Evolutionary conservation across 2,329 filamentous ascomycete genomes (phyloP).

Genomic region (Penicillium sclerotigenum): DNA sequence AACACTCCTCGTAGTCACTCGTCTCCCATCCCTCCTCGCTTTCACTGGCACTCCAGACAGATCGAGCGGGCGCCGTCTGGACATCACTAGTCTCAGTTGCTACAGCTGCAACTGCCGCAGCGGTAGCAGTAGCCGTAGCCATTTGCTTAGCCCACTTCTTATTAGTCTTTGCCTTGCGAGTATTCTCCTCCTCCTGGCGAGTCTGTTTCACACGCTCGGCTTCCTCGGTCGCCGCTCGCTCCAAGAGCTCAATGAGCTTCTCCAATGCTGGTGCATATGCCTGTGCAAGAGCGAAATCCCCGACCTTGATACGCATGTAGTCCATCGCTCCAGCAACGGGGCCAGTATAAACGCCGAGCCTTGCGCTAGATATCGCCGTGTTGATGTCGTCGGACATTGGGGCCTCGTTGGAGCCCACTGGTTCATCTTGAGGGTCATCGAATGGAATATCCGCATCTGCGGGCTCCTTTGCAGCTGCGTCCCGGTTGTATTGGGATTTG

Average conservation of each 20-base stretch:
- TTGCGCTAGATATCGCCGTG: not conserved
- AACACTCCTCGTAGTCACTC: constrained; percentile 21
- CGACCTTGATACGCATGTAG: constrained; percentile 60
- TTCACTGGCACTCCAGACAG: constrained; percentile 37
- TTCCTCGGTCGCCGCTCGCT: constrained; percentile 31
- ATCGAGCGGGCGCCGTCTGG: constrained; percentile 10
- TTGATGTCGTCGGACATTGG: constrained; percentile 16
- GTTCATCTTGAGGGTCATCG: constrained; percentile 25
- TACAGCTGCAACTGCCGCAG: constrained; percentile 7
- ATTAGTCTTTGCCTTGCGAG: constrained; percentile 21
- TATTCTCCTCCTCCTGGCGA: constrained; percentile 23
- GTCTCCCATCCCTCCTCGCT: constrained; percentile 38
- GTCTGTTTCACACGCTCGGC: constrained; percentile 24
- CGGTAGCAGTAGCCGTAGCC: constrained; percentile 8
- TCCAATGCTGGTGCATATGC: constrained; percentile 56
- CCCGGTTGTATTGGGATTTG: constrained; percentile 9
- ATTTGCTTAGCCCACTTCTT: constrained; percentile 23
- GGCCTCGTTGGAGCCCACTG: not conserved
- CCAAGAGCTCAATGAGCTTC: constrained; percentile 48
- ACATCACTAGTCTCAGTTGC: constrained; percentile 5
- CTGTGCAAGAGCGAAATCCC: constrained; percentile 57
- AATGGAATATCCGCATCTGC: constrained; percentile 26
- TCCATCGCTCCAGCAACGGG: constrained; percentile 61
- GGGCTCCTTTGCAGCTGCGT: constrained; percentile 12
- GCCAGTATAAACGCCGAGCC: constrained; percentile 31